Base-by-base conservation (phyloP, 2,329 filamentous ascomycete species). In the Stagonosporopsis vannaccii region DNA sequence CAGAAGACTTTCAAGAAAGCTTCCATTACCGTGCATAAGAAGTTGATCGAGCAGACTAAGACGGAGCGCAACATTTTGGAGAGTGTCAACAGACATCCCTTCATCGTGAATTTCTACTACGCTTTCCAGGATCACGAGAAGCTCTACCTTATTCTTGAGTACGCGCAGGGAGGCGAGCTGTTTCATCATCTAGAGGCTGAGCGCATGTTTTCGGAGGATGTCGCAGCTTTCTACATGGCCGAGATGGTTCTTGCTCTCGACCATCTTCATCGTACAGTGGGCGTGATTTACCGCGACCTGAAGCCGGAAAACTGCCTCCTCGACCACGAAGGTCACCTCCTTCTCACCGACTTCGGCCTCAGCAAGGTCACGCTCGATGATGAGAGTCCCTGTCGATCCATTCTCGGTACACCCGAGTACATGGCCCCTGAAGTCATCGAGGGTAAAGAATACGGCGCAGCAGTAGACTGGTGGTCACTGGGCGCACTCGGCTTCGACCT, bases 1-100 rank as follows among this genome's bases (percentile, higher is more conserved):
- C 96, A 99, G 80, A 99, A 99, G 81, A 94, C 98, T 78, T 95
- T 99, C 79, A 95, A 94, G 76, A 99, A 99, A 79, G 95, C 96
- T 0, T 96, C 92, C 8, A 81, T 99, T 48, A 92, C 93, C 0
- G 91, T 99, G 35, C 93, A 97, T 78, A 97, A 97, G 83, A 92
- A 93, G 75, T 85, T 98, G 28, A 87, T 99, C 46, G 93, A 98
- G 79, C 95, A 98, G 80, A 98, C 95, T 54, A 97, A 96, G 82
- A 98, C 94, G 2, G 95, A 99, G 80, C 90, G 95, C 45, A 88
- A 89, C 68, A 97, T 99, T 51, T 84, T 99, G 47, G 95, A 99
- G 80, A 96, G 91, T 57, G 91, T 99, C 76, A 98, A 96, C 77
- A 86, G 93, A 30, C 95, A 99, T 75, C 94, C 95, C 0, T 99